Evolutionary conservation across 495 filamentous ascomycete species (phyloP), one percentile per base, ranked within the genome.

Genomic region (Podospora anserina): DNA sequence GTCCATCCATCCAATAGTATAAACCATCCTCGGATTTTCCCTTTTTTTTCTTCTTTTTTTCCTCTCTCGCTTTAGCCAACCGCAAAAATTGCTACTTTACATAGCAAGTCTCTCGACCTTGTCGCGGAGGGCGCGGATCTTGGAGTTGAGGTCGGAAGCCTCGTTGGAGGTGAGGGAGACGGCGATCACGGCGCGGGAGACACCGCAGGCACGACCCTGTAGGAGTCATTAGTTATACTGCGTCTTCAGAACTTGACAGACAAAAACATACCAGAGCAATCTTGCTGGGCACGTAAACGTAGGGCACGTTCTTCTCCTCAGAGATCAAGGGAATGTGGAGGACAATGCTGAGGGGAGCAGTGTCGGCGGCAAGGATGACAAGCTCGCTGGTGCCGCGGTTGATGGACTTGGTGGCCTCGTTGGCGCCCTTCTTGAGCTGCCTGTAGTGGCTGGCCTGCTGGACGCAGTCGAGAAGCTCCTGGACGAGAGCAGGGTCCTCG

Each of bases 51-150:
- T 20, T 9, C n/a, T 27, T 39, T 27, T 56, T 66, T 26, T 54
- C 34, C 23, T 23, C 23, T 23, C 23, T 23, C 23, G 23, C 23
- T 23, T 23, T 59, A 6, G 53, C 32, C 13, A 65, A 58, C 62
- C 66, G 20, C 49, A 44, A 19, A 15, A 26, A 32, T 5, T 39
- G 39, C 61, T 63, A 39, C 64, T 76, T 88, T 92, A 99, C 82
- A 99, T 96, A 88, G 94, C 92, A 66, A 97, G 85, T 74, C 95
- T 87, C 85, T 99, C 95, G 56, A 99, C 92, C 89, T 97, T 95
- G 78, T 94, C 90, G 86, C 94, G 97, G 74, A 98, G 80, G 59
- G 84, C 80, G 67, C 90, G 83, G 78, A 98, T 97, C 86, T 95
- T 92, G 70, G 84, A 83, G 80, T 89, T 89, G 34, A 98, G 84